phyloP scores from a whole-genome alignment of 495 filamentous ascomycete genomes.

The Neurospora sp. region DNA sequence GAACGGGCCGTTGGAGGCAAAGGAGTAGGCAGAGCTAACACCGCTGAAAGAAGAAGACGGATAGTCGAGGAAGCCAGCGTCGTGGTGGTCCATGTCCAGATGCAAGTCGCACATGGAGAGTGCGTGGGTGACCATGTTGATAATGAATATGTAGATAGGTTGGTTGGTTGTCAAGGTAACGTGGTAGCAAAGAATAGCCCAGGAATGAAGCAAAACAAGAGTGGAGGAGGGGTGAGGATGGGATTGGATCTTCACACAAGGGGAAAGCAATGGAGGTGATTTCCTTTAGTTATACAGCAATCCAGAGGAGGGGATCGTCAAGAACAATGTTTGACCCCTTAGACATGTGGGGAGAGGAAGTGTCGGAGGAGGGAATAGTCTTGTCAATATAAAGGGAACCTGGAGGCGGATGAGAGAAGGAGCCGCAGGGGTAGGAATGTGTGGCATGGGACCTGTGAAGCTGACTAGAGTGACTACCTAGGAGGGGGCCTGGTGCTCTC shows the following conservation, averaged over 20 bases:
- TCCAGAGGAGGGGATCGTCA: slow-evolving; percentile 6
- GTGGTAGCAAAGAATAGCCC: background rate
- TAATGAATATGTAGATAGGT: background rate
- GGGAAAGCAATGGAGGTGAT: slow-evolving; percentile 11
- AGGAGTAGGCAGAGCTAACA: slow-evolving; percentile 26
- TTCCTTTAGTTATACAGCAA: slow-evolving; percentile 14
- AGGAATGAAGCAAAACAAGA: background rate
- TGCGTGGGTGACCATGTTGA: slow-evolving; percentile 10
- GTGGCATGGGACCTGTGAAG: background rate
- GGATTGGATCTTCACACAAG: slow-evolving; percentile 8
- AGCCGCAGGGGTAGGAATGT: slow-evolving; percentile 13
- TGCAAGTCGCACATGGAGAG: slow-evolving; percentile 12
- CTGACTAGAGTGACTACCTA: slow-evolving; percentile 8
- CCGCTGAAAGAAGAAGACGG: slow-evolving; percentile 16
- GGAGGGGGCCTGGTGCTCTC: background rate
- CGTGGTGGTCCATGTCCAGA: slow-evolving; percentile 14
- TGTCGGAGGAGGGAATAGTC: slow-evolving; percentile 13
- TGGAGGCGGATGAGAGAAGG: slow-evolving; percentile 3
- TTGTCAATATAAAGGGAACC: slow-evolving; percentile 17
- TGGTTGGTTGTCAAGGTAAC: background rate
- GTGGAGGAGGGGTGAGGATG: background rate
- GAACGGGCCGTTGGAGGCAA: slow-evolving; percentile 26
- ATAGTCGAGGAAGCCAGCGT: slow-evolving; percentile 17
- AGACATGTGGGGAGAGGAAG: slow-evolving; percentile 11
- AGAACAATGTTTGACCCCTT: slow-evolving; percentile 4